phyloP scores from a whole-genome alignment of 345 rosid genomes.

The Syzygium aromaticum region DNA sequence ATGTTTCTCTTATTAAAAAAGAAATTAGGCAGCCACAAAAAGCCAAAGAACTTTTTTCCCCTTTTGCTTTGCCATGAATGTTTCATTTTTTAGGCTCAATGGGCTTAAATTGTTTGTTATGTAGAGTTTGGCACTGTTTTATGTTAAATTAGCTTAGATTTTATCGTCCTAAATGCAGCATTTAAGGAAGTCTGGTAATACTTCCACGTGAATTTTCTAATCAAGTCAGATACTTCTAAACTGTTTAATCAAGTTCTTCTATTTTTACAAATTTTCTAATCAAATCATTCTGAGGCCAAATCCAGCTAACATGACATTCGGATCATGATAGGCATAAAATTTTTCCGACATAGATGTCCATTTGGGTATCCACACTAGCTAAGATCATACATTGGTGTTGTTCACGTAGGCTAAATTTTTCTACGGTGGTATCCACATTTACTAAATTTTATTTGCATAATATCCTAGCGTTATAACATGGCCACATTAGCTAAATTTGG shows the following conservation, averaged over 20 bases:
- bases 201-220: neutral
- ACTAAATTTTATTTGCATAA: neutral
- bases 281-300: too few relatives aligned
- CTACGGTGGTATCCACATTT: neutral
- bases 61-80: neutral
- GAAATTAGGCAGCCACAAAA: neutral
- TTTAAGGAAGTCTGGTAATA: neutral
- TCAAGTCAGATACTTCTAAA: too few relatives aligned
- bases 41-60: neutral
- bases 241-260: too few relatives aligned
- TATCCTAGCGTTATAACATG: neutral
- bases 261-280: too few relatives aligned
- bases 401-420: neutral
- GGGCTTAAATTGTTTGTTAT: neutral
- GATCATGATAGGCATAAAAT: too few relatives aligned
- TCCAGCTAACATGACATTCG: too few relatives aligned
- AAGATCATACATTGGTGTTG: fast-evolving
- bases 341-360: too few relatives aligned
- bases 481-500: neutral
- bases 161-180: neutral
- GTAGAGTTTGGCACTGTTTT: neutral
- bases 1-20: neutral
- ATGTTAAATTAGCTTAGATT: neutral
- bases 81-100: neutral
- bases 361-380: too few relatives aligned